Evolutionary conservation across 352 stramenopile species (phyloP), one percentile per base, ranked within the genome.

Genomic region (Globisporangium takayamanum): DNA sequence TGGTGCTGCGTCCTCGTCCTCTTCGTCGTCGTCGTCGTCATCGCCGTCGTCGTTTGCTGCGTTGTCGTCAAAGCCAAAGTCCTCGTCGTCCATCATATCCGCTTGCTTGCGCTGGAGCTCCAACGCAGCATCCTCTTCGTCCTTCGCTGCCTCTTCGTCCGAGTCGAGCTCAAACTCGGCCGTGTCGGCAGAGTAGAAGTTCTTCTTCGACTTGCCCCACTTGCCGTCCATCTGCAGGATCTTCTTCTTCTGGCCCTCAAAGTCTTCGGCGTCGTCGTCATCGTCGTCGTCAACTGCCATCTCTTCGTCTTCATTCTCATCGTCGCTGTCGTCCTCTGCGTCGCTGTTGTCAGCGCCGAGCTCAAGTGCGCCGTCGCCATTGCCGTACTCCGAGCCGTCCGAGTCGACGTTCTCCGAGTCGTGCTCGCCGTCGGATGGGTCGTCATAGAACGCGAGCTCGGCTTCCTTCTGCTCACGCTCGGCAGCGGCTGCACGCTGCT

Each of bases 161-260:
- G 74, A 89, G 39, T 91, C 81, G 8, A 91, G 50, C 53, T 94
- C 84, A 49, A 84, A 92, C 63, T 92, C 82, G 26, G 78, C 83
- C 39, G 82, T 92, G 53, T 95, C 85, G 2, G 85, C 84, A 20
- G 83, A 93, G 70, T 95, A 95, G 47, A 88, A 95, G 22, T 73
- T 90, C 61, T 89, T 89, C 61, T 88, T 87, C n/a, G 76, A 86
- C 62, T 87, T 90, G 64, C 85, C 85, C 85, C 85, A 95, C 65
- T 95, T 86, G 51, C 71, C 73, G 36, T 88, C 78, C 76, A 95
- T 89, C 74, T 88, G 76, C 55, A 72, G 52, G 25, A 80, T 74
- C 55, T 84, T 81, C 65, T 90, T 77, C 61, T 84, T 86, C 61
- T 92, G 81, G 25, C 70, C 68, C 7, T 80, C 73, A 30, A 75